Base-by-base conservation (phyloP, 2,329 filamentous ascomycete species). In the Fusarium austroafricanum region DNA sequence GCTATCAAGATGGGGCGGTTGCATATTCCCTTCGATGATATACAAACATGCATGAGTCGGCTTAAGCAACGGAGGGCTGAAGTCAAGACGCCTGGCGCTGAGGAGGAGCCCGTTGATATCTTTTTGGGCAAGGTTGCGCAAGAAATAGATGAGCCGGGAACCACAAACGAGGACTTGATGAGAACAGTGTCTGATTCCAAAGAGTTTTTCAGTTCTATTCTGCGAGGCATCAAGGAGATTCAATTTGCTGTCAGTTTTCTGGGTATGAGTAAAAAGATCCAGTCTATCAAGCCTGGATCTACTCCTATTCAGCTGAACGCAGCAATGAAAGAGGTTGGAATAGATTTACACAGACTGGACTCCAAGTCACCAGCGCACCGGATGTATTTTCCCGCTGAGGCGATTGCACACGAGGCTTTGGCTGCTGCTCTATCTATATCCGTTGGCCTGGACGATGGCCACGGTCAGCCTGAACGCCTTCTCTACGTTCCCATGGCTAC, bases 401-500 rank as follows among this genome's bases (percentile, higher is more conserved):
- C 97, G 76, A 90, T 97, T 73, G 96, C 96, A 14, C 96, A 99
- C 77, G 95, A 99, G 82, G 96, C 94, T 12, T 85, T 99, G 35
- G 87, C 96, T 21, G 96, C 95, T 18, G 96, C 94, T 5, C 89
- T 99, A 39, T 97, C 96, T 1, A 92, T 99, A 56, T 95, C 95
- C 0, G 86, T 98, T 58, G 96, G 94, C 38, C 84, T 99, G 35
- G 94, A 97, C 74, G 94, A 97, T 76, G 93, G 93, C n/a, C 88
- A 90, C 28, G 92, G 91, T 10, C 92, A 92, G 72, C 91, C 93
- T 1, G 93, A 97, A 76, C 90, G 95, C 54, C 86, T 99, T 59
- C 81, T 97, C 21, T 99, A 99, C 77, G 88, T 99, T 42, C 96
- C 96, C 1, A 98, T 99, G 96, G 92, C 95, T 20, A 99, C 96